Percentiles rank a stretch among this genome's conserved stretches.
Conservation (phyloP, 1,284 basidiomycete genomes). For the Cystobasidium pallidum region DNA sequence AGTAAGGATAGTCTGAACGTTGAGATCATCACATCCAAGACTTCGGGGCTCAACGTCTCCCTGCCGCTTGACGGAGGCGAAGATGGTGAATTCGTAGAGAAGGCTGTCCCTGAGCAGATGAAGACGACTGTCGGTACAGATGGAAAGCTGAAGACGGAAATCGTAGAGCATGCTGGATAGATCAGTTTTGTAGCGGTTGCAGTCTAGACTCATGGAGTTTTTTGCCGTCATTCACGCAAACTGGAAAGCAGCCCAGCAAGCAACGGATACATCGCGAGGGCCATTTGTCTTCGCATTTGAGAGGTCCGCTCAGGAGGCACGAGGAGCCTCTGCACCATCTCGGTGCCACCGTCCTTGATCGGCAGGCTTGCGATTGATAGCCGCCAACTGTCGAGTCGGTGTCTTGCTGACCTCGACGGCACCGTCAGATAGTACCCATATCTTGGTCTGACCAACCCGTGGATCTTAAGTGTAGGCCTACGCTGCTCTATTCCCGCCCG, state of each 20-base stretch:
- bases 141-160: conserved; percentile 75
- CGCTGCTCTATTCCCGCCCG: neutral
- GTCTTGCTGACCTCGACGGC: too few species aligned
- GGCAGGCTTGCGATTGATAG: conserved; percentile 1
- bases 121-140: conserved; percentile 79
- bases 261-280: too few species aligned
- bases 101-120: conserved; percentile 93
- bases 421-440: neutral
- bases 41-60: conserved; percentile 89
- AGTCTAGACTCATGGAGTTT: neutral
- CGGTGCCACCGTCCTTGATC: too few species aligned
- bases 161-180: conserved; percentile 85
- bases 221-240: conserved; percentile 11
- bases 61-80: conserved; percentile 89
- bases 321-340: too few species aligned
- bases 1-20: conserved; percentile 76
- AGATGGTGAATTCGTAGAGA: conserved; percentile 89
- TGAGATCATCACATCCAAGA: conserved; percentile 95
- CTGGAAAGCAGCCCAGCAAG: too few species aligned
- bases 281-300: too few species aligned
- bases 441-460: too few species aligned
- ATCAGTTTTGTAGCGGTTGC: conserved; percentile 60
- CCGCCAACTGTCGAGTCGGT: too few species aligned
- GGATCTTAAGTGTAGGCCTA: neutral
- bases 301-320: too few species aligned